Conservation (phyloP, 805 yeast genomes). For the Starmerella powellii region DNA sequence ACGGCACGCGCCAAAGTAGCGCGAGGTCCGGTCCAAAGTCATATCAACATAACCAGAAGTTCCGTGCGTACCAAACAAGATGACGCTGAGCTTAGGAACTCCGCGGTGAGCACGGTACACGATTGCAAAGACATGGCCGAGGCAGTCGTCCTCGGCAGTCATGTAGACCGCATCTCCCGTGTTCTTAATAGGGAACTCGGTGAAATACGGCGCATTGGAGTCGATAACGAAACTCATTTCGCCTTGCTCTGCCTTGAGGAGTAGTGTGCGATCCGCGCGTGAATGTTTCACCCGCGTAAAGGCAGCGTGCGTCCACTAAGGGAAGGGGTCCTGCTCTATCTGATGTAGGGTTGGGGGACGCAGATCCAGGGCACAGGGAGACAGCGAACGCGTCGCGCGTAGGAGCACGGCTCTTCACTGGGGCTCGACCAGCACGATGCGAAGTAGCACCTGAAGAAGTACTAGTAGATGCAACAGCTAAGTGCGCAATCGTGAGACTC, state of each 20-base stretch:
- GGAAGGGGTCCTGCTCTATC: too few relatives aligned
- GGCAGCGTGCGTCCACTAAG: neutral
- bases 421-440: too few relatives aligned
- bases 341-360: too few relatives aligned
- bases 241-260: neutral
- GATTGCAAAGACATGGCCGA: conserved; percentile 29
- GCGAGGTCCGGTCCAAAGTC: conserved; percentile 46
- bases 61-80: conserved; percentile 41
- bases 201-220: conserved; percentile 29
- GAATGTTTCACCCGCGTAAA: conserved; percentile 1
- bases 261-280: neutral
- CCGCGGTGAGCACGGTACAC: conserved; percentile 25
- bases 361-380: too few relatives aligned
- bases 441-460: too few relatives aligned
- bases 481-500: too few relatives aligned
- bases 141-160: conserved; percentile 28
- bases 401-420: too few relatives aligned
- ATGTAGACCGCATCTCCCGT: conserved; percentile 30
- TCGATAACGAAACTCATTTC: conserved; percentile 22
- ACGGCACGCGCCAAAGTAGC: conserved; percentile 68
- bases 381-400: too few relatives aligned
- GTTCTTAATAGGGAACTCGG: conserved; percentile 21
- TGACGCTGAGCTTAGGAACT: conserved; percentile 24
- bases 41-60: conserved; percentile 46
- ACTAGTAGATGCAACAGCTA: too few relatives aligned